Base-by-base conservation (phyloP, 1,284 basidiomycete species). In the Microbotryomycetes sp. region DNA sequence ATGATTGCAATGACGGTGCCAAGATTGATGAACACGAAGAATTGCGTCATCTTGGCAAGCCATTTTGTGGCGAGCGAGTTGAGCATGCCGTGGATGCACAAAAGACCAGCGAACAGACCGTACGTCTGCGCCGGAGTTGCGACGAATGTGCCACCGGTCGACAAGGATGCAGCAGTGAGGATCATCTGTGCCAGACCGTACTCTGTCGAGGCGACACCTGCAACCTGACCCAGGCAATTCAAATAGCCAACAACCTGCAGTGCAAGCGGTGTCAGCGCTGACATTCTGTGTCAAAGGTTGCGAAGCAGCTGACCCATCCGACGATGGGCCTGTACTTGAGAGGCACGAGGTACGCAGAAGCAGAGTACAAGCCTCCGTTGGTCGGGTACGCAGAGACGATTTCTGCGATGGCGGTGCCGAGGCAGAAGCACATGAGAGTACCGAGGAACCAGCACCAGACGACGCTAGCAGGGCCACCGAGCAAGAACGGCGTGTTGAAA, bases 171-270 rank as follows among this genome's bases (percentile, higher is more conserved):
- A 1, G 87, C 89, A 15, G 86, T 85, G 77, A 88, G 86, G 65
- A 94, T 91, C 91, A 94, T 93, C 73, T 83, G 83, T 28, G 87
- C 81, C 24, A 96, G 80, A 59, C 91, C 91, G 72, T 88, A 94
- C 75, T 93, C 91, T 2, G 89, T 91, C 2, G 88, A 90, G 1
- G 88, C 84, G 50, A 91, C 78, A 31, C 89, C 89, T 4, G 87
- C 86, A 58, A 89, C 82, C 74, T 91, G 89, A 48, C 89, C 90
- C 13, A 93, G 83, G 50, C 91, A 83, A 74, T 93, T 94, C 54
- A 94, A 81, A 88, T 73, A 68, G 18, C 64, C 60, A n/a, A 58
- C 31, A 21, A 4, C n/a, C 1, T 4, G 35, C 18, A 5, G 5
- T 2, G n/a, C 2, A 51, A 15, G 9, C 5, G 23, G 13, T 41